These are phyloP conservation scores for Pisolithus marmoratus DNA, from an alignment of 768 basidiomycete genomes.

Conservation along the genomic window DNA sequence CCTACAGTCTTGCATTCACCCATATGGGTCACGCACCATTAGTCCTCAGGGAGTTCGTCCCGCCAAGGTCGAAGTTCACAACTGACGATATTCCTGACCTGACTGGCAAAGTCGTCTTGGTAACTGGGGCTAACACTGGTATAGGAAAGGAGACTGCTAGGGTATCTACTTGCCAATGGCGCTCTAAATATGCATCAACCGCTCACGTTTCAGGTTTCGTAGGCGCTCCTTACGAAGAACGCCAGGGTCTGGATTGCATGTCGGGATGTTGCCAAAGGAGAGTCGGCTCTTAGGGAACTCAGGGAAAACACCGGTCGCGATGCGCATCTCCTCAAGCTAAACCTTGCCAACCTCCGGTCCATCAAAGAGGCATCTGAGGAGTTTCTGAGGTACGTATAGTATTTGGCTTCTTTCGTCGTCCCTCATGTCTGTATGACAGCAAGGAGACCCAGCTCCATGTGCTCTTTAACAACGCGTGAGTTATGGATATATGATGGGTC, in stretches of 20 bases:
- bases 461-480: constrained; percentile 30
- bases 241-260: constrained; percentile 50
- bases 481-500: not conserved
- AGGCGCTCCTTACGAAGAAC: constrained; percentile 38
- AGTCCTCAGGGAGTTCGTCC: no score
- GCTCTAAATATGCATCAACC: no score
- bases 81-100: no score
- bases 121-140: no score
- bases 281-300: constrained; percentile 35
- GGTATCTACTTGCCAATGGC: no score
- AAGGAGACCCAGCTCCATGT: constrained; percentile 23
- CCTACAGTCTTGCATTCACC: no score
- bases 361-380: constrained; percentile 26
- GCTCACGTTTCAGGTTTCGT: not conserved
- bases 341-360: constrained; percentile 27
- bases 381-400: constrained; percentile 19
- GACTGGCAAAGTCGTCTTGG: no score
- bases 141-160: no score
- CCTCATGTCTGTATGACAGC: constrained; percentile 3
- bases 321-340: constrained; percentile 25
- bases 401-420: not conserved
- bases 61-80: no score
- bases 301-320: constrained; percentile 29
- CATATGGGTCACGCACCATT: no score
- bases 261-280: constrained; percentile 34